A percentile compares a stretch with the other conserved stretches of the same genome.
Evolutionary conservation across 108 stramenopile genomes (phyloP).

Genomic region (Skeletonema marinoi): DNA sequence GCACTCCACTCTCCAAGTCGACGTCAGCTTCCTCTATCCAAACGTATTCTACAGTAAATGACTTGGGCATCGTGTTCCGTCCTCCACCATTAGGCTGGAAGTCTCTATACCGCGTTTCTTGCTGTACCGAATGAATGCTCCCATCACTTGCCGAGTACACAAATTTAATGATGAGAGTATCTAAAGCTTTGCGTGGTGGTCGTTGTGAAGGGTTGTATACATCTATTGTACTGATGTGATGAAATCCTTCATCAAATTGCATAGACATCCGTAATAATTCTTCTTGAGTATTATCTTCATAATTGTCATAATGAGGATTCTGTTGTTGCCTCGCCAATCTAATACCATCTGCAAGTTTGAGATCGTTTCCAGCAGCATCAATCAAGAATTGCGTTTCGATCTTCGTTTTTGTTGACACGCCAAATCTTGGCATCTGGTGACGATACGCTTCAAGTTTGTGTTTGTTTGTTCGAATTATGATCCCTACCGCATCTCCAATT

Average conservation of each 20-base stretch:
- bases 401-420: constrained; percentile 32
- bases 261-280: neutral
- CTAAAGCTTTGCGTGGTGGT: constrained; percentile 5
- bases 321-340: neutral
- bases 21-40: constrained; percentile 51
- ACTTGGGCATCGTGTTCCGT: neutral
- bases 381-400: constrained; percentile 23
- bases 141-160: constrained; percentile 43
- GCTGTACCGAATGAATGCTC: constrained; percentile 39
- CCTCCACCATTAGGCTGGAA: neutral
- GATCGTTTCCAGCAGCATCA: neutral
- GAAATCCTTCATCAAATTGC: constrained; percentile 43
- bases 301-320: neutral
- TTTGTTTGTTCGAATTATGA: constrained; percentile 25
- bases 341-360: too few relatives aligned
- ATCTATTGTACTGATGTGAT: constrained; percentile 41
- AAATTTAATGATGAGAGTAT: constrained; percentile 29
- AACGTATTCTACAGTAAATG: constrained; percentile 36
- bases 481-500: constrained; percentile 44
- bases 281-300: neutral
- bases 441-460: constrained; percentile 37
- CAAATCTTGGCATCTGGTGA: constrained; percentile 45
- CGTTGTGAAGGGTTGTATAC: constrained; percentile 16
- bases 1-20: constrained; percentile 25
- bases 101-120: constrained; percentile 16